phyloP scores from a whole-genome alignment of 179 eudicot genomes.

The Silene coronaria region DNA sequence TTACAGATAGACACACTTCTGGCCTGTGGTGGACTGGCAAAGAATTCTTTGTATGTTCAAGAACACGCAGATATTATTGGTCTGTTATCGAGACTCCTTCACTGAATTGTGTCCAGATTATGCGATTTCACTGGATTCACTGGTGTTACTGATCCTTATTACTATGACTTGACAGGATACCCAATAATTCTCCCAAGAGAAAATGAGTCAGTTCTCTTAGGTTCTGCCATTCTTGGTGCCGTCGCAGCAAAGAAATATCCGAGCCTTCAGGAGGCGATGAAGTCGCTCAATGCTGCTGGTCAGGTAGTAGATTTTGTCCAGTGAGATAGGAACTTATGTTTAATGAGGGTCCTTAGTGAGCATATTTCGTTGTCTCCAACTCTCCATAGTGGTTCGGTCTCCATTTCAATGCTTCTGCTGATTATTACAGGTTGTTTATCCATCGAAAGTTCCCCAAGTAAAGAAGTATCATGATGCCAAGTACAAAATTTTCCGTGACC shows the following conservation, averaged over 20 bases:
- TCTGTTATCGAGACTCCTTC: conserved; percentile 33
- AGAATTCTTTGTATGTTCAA: conserved; percentile 80
- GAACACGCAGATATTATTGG: conserved; percentile 99
- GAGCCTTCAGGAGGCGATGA: conserved; percentile 79
- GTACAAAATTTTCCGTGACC: conserved; percentile 66
- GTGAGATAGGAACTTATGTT: neutral
- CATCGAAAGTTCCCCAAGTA: conserved; percentile 67
- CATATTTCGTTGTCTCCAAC: conserved; percentile 1
- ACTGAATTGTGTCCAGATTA: neutral
- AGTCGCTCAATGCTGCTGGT: conserved; percentile 85
- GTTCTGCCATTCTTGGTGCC: conserved; percentile 95
- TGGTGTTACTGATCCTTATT: neutral
- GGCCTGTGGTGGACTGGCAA: conserved; percentile 95
- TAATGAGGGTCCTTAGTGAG: neutral
- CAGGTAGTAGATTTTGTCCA: conserved; percentile 40
- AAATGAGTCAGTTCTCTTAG: conserved; percentile 83
- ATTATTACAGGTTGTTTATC: conserved; percentile 59
- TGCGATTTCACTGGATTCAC: neutral
- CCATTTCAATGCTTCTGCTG: neutral
- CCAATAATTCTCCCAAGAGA: conserved; percentile 87
- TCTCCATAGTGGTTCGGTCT: neutral
- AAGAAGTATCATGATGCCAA: conserved; percentile 90
- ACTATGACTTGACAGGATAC: conserved; percentile 37
- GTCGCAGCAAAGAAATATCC: conserved; percentile 85
- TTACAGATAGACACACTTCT: conserved; percentile 83